Evolutionary conservation across 257 asterid species (phyloP), one percentile per base, ranked within the genome.

Genomic region (Solanum pennellii): DNA sequence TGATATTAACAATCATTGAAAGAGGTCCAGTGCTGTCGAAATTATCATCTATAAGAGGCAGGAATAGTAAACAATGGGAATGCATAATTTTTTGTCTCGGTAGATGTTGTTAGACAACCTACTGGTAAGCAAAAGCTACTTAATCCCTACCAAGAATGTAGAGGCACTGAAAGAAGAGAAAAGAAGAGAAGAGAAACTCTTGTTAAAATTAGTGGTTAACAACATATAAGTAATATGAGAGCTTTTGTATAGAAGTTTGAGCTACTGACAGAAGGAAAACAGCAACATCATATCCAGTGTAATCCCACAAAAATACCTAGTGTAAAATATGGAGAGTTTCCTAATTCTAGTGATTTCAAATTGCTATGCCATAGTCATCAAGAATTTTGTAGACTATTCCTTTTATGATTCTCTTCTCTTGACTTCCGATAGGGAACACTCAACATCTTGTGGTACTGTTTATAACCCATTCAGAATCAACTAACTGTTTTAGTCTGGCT

Each of bases 381-480:
- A 76, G 85, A 47, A 80, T 80, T 45, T 80, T 29, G 39, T 47
- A 29, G 39, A 47, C 45, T 47, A 80, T 47, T 85, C 31, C 25
- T 82, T 90, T 86, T 47, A 60, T 37, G 66, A 87, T 69, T 86
- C 35, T 68, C 84, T 69, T 86, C 41, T 68, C 84, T 87, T 82
- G 66, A 73, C 83, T 72, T 15, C 66, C 74, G 29, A 80, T 87
- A 84, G 77, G 83, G 56, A 79, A 16, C 25, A 79, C 42, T 45
- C 84, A 79, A 25, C 42, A 79, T 79, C 84, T 45, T 79, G 41
- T 45, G 41, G 66, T 79, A 45, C 20, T 29, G 25, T 79, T 79
- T 45, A 79, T 72, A 72, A 72, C 25, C 79, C 15, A 72, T 72
- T 72, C 44, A 35, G 79, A 72, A 31, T 33, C 25, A 72, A 18